Evolutionary conservation across 1,284 basidiomycete species (phyloP), one percentile per base, ranked within the genome.

Genomic region (Uromyces viciae-fabae): DNA sequence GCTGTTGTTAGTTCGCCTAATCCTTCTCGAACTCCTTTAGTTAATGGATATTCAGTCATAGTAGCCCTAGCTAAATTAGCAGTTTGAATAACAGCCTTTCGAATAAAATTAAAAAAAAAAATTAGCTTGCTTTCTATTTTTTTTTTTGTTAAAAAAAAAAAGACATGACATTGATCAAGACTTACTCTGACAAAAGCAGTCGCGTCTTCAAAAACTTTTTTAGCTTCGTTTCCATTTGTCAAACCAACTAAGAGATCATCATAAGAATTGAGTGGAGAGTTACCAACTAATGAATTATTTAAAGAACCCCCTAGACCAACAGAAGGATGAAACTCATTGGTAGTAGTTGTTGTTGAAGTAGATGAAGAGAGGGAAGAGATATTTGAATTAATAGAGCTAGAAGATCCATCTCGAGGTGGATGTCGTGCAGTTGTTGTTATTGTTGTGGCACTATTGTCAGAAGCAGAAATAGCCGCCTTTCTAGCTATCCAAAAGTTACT

Each of bases 21-120:
- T 14, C 85, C 84, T 73, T 85, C 85, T 36, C 86, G 77, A 33
- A 84, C 73, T 5, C 80, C 82, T 33, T 82, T 82, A 42, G 83
- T 76, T 40, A 85, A 83, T 7, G 83, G 82, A 28, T 87, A 86
- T 42, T 84, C 84, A n/a, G 83, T 82, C 38, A 86, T 87, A n/a
- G 87, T 84, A 3, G 83, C 78, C 81, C 86, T 87, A 76, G 87
- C 86, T 14, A 87, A 83, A 80, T 86, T 86, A 28, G 86, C 86
- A 0, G 88, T 87, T 58, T 85, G 85, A 78, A 88, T 86, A 9
- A 88, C 88, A 46, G 86, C 86, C 83, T 87, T 86, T 49, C 22
- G 46, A 22, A 49, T 15, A 43, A 25, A 43, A 69, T 9, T 14
- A 49, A 46, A 4, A 11, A 22, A 71, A 31, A 31, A 0, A 82